Conservation (phyloP, 345 rosid genomes). For the Brassica rapa region DNA sequence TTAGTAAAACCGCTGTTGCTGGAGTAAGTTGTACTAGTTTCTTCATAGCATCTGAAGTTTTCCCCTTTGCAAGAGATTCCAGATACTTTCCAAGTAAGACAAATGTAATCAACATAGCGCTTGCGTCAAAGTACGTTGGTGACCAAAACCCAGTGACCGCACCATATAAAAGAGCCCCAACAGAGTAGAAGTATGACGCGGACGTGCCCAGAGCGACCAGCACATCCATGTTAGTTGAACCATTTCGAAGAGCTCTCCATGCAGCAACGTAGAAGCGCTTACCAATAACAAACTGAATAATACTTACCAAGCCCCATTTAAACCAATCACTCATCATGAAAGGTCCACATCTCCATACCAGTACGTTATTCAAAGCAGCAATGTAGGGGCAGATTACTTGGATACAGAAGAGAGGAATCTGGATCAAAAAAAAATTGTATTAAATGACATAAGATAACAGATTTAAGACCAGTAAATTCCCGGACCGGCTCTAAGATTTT, state of each 20-base stretch:
- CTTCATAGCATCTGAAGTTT: slow-evolving; percentile 97
- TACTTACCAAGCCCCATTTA: slow-evolving; percentile 90
- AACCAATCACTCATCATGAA: slow-evolving; percentile 93
- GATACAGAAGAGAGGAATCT: slow-evolving; percentile 91
- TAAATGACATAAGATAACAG: slow-evolving; percentile 5
- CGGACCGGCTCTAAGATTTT: neutral
- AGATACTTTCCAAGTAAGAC: slow-evolving; percentile 93
- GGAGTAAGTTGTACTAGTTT: slow-evolving; percentile 96
- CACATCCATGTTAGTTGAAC: slow-evolving; percentile 99
- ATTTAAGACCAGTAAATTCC: neutral
- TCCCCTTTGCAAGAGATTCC: slow-evolving; percentile 96
- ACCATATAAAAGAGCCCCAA: slow-evolving; percentile 88
- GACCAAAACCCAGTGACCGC: slow-evolving; percentile 94
- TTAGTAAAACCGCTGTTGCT: slow-evolving; percentile 80
- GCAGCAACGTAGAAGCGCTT: slow-evolving; percentile 96
- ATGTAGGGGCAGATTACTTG: slow-evolving; percentile 89
- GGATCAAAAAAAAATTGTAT: slow-evolving; percentile 32
- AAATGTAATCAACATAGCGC: slow-evolving; percentile 96
- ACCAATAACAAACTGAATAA: slow-evolving; percentile 94
- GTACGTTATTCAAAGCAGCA: slow-evolving; percentile 62
- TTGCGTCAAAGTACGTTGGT: slow-evolving; percentile 95
- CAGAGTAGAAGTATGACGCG: slow-evolving; percentile 94
- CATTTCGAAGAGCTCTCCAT: slow-evolving; percentile 95
- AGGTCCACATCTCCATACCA: slow-evolving; percentile 93
- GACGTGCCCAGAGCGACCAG: slow-evolving; percentile 95